Evolutionary conservation across 352 stramenopile genomes (phyloP).

Genomic region (Globisporangium splendens): DNA sequence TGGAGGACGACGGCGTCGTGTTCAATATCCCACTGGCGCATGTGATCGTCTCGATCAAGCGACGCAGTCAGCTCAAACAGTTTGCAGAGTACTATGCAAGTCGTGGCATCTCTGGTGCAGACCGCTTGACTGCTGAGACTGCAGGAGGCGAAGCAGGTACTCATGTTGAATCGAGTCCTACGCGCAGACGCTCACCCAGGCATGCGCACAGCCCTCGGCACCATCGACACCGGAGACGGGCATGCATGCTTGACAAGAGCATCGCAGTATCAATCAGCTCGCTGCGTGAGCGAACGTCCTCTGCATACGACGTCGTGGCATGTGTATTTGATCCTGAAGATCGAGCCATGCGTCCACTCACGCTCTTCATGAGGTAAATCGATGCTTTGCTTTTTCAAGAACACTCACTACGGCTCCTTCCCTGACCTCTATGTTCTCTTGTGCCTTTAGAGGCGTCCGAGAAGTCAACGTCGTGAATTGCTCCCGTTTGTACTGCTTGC

Average conservation of each 20-base stretch:
- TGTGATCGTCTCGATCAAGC: constrained; percentile 72
- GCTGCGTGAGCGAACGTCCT: constrained; percentile 16
- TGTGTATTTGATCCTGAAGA: constrained; percentile 29
- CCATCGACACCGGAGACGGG: not conserved
- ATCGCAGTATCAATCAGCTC: constrained; percentile 7
- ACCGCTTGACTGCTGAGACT: constrained; percentile 28
- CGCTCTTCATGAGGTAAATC: constrained; percentile 17
- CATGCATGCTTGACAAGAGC: constrained; percentile 3
- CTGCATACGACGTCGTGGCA: constrained; percentile 23
- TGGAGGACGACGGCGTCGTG: constrained; percentile 6
- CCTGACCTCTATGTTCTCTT: not conserved
- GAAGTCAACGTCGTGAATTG: constrained; percentile 29
- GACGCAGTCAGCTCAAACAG: constrained; percentile 54
- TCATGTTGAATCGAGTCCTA: not conserved
- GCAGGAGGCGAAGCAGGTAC: not conserved
- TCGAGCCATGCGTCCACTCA: constrained; percentile 17
- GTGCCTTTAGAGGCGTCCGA: constrained; percentile 11
- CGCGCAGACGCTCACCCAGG: not conserved
- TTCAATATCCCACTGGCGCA: constrained; percentile 63
- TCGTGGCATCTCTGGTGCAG: constrained; percentile 58
- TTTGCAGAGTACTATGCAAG: constrained; percentile 69
- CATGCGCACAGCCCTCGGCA: constrained; percentile 5
- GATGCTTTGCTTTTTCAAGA: not conserved
- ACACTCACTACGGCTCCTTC: not conserved
- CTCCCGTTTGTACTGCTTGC: constrained; percentile 43